Conservation (phyloP, 441 rosid genomes). For the Populus tomentosa region DNA sequence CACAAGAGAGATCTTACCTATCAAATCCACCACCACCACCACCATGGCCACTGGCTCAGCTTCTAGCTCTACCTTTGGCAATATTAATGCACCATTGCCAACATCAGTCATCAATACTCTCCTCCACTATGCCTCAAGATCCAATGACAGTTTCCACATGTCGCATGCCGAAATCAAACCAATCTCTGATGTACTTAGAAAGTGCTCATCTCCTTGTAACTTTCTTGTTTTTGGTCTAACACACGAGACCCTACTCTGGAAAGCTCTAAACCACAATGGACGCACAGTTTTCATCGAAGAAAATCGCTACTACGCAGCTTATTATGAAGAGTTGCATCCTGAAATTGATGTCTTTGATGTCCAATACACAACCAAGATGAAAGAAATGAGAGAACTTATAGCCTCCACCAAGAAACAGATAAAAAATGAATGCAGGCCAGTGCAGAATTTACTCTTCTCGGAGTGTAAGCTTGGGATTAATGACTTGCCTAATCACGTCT, state of each 20-base stretch:
- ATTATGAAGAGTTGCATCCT: conserved; percentile 77
- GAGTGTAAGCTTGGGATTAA: conserved; percentile 85
- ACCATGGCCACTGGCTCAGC: conserved; percentile 14
- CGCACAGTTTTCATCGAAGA: conserved; percentile 84
- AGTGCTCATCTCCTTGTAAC: conserved; percentile 83
- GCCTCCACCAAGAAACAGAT: conserved; percentile 47
- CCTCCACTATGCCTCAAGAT: conserved; percentile 67
- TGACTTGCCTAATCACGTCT: conserved; percentile 87
- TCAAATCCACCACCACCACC: conserved; percentile 13
- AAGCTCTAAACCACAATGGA: conserved; percentile 79
- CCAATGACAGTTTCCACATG: conserved; percentile 86
- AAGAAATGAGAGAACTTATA: conserved; percentile 54
- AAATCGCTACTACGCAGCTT: conserved; percentile 91
- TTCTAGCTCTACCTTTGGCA: conserved; percentile 19
- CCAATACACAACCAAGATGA: conserved; percentile 73
- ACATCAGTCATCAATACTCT: conserved; percentile 64
- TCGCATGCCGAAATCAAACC: conserved; percentile 64
- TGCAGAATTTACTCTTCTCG: conserved; percentile 82
- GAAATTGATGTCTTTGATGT: conserved; percentile 82
- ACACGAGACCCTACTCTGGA: conserved; percentile 91
- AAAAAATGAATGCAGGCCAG: conserved; percentile 77
- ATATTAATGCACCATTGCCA: conserved; percentile 37
- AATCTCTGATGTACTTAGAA: conserved; percentile 72
- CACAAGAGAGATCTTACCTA: conserved; percentile 56
- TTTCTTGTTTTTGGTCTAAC: conserved; percentile 82